phyloP scores from a whole-genome alignment of 179 eudicot species.

The Spergularia azorica region DNA sequence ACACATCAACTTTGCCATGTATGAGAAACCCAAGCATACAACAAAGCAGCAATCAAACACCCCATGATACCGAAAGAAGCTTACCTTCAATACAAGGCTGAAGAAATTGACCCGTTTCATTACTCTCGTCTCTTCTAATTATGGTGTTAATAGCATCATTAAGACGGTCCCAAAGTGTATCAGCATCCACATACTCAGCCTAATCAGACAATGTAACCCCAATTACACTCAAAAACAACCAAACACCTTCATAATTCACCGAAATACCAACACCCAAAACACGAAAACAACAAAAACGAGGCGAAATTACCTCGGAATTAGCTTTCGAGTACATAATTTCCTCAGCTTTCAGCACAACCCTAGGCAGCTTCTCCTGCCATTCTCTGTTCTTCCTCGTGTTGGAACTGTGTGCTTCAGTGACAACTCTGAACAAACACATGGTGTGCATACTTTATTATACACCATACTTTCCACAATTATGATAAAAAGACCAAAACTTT shows the following conservation, averaged over 20 bases:
- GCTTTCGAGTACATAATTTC: slow-evolving; percentile 98
- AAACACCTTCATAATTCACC: slow-evolving; percentile 8
- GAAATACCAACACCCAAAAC: slow-evolving; percentile 10
- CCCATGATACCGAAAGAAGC: slow-evolving; percentile 6
- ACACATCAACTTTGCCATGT: neutral
- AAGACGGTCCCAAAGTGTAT: slow-evolving; percentile 83
- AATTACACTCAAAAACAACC: slow-evolving; percentile 10
- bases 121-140: slow-evolving; percentile 78
- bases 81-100: slow-evolving; percentile 98
- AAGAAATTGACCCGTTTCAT: slow-evolving; percentile 68
- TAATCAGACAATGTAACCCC: slow-evolving; percentile 36
- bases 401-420: slow-evolving; percentile 54
- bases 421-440: slow-evolving; percentile 64
- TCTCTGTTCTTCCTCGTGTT: slow-evolving; percentile 68
- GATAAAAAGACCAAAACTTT: slow-evolving; percentile 2
- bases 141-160: slow-evolving; percentile 88
- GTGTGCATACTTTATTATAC: slow-evolving; percentile 16
- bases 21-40: slow-evolving; percentile 15
- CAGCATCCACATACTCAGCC: slow-evolving; percentile 76
- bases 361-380: slow-evolving; percentile 89
- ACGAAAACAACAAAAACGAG: neutral
- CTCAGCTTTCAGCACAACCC: slow-evolving; percentile 84
- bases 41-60: slow-evolving; percentile 6
- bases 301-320: slow-evolving; percentile 75
- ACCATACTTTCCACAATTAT: neutral